Conservation (phyloP, 192 early-diverging fungal species). For the Dimargaris verticillata region DNA sequence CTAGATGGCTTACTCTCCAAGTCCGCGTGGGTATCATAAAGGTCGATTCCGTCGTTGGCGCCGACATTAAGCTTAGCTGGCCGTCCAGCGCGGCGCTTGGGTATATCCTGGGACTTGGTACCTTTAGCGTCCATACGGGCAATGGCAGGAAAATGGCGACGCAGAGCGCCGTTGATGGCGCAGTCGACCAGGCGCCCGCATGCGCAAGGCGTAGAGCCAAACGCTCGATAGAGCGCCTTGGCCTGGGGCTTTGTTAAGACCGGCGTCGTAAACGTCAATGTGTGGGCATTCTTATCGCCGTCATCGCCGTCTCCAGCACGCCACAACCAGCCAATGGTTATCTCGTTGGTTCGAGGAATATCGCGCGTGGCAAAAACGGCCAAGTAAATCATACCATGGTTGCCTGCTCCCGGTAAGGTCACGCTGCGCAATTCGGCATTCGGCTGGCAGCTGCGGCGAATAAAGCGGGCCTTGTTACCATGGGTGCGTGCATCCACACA, state of each 20-base stretch:
- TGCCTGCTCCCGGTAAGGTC: slow-evolving; percentile 23
- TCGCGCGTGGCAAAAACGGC: slow-evolving; percentile 43
- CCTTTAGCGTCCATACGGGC: background rate
- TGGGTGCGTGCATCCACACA: slow-evolving; percentile 50
- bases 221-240: background rate
- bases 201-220: slow-evolving; percentile 1
- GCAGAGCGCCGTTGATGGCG: background rate
- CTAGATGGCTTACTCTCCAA: too few relatives aligned
- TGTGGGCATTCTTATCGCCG: background rate
- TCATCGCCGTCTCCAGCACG: slow-evolving; percentile 17
- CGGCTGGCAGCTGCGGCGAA: slow-evolving; percentile 45
- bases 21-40: background rate
- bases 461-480: slow-evolving; percentile 51
- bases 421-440: slow-evolving; percentile 48
- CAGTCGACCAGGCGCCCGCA: background rate
- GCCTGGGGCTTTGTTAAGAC: background rate
- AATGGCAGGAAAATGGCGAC: background rate
- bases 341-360: slow-evolving; percentile 43
- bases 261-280: background rate
- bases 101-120: background rate
- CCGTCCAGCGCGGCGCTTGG: background rate
- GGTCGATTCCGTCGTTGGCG: background rate
- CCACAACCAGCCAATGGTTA: slow-evolving; percentile 61
- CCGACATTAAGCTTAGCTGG: background rate
- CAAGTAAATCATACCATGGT: slow-evolving; percentile 37